A percentile compares a stretch with the other conserved stretches of the same genome.
Conservation (phyloP, 306 rosid species). For the Amphicarpaea edgeworthii region DNA sequence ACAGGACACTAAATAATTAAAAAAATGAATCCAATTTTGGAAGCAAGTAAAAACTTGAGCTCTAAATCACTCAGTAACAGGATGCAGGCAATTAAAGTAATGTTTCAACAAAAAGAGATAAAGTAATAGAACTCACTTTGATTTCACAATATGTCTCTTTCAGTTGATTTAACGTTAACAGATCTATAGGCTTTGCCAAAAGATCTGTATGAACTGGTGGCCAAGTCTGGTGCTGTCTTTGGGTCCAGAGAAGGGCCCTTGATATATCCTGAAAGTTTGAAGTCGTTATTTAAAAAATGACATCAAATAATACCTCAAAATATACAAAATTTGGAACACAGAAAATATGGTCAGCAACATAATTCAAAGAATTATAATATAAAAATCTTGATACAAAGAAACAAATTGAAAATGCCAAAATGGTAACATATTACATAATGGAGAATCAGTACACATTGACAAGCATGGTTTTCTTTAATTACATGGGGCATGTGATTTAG, state of each 20-base stretch:
- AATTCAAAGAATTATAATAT: conserved; percentile 26
- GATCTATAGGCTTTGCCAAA: conserved; percentile 82
- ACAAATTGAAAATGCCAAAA: conserved; percentile 25
- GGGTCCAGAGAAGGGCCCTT: conserved; percentile 96
- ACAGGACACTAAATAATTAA: conserved; percentile 40
- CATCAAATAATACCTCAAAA: conserved; percentile 27
- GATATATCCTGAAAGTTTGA: conserved; percentile 80
- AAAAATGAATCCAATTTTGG: conserved; percentile 33
- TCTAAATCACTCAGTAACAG: conserved; percentile 15
- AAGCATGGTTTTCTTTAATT: background rate
- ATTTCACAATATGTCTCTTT: conserved; percentile 90
- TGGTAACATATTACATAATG: background rate
- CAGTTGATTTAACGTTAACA: conserved; percentile 83
- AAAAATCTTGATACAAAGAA: conserved; percentile 5
- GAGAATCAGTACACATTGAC: conserved; percentile 6
- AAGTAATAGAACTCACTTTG: conserved; percentile 65
- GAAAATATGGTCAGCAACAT: conserved; percentile 5
- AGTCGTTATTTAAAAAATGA: conserved; percentile 11
- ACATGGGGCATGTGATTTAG: conserved; percentile 18
- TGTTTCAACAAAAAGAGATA: conserved; percentile 14
- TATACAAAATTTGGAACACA: conserved; percentile 12
- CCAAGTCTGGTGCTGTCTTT: conserved; percentile 97
- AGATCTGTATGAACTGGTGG: conserved; percentile 92
- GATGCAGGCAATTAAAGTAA: background rate
- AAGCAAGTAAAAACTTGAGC: conserved; percentile 31